phyloP scores from a whole-genome alignment of 805 yeast genomes.

The Tetrapisispora nanseiensis region DNA sequence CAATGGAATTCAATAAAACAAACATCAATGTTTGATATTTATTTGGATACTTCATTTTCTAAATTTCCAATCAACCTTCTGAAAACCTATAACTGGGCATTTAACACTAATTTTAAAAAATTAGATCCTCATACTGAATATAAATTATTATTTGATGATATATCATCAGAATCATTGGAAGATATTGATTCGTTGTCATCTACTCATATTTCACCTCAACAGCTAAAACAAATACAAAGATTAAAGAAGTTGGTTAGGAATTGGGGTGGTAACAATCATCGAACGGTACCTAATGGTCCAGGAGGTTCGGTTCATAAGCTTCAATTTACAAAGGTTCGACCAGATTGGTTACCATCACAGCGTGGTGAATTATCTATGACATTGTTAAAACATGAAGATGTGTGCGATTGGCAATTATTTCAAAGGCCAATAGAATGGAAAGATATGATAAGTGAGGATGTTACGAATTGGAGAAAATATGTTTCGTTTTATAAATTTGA shows the following conservation, averaged over 20 bases:
- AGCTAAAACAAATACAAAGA: constrained; percentile 50
- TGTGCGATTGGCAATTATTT: constrained; percentile 31
- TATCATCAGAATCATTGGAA: constrained; percentile 56
- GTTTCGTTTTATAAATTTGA: constrained; percentile 51
- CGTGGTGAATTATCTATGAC: constrained; percentile 54
- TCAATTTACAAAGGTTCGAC: constrained; percentile 59
- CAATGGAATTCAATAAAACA: constrained; percentile 5
- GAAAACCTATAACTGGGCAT: constrained; percentile 7
- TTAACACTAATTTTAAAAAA: constrained; percentile 29
- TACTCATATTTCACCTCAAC: constrained; percentile 57
- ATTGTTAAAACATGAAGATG: constrained; percentile 35
- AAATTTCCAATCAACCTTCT: constrained; percentile 12
- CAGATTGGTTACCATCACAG: constrained; percentile 70
- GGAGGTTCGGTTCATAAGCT: constrained; percentile 49
- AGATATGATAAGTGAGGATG: constrained; percentile 38
- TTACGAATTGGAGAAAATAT: constrained; percentile 29
- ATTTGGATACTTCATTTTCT: constrained; percentile 19
- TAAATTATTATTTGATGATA: constrained; percentile 57
- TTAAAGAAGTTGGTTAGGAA: constrained; percentile 49
- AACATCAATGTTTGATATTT: constrained; percentile 31
- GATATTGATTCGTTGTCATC: constrained; percentile 74
- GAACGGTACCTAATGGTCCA: constrained; percentile 56
- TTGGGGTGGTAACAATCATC: constrained; percentile 76
- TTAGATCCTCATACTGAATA: constrained; percentile 74
- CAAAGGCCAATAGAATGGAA: constrained; percentile 39